Base-by-base conservation (phyloP, 352 stramenopile genomes). In the Globisporangium barbulae region DNA sequence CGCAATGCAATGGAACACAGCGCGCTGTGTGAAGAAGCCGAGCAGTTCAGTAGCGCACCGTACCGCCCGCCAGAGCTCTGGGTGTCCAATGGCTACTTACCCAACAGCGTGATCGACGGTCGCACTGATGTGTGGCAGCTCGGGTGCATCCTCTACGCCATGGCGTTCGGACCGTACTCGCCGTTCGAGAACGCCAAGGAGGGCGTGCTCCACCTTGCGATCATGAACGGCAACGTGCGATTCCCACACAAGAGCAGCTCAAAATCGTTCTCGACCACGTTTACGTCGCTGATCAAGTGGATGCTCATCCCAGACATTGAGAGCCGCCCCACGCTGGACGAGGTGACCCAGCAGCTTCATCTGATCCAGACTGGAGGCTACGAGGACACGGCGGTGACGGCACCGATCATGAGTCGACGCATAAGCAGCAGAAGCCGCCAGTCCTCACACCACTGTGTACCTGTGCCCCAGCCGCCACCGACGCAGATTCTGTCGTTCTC, bases 41-140 rank as follows among this genome's bases (percentile, higher is more conserved):
- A 86, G 31, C 73, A 72, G 44, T 79, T 90, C 67, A 96, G 86
- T 28, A 98, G 89, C 31, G 90, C 95, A 39, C 64, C 90, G 0
- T 98, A 97, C 71, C 87, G 93, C 49, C 85, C 93, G 0, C 93
- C 94, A 0, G 94, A 98, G 81, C 72, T 98, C 12, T 98, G 93
- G 76, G 79, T 94, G 7, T 75, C 79, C 15, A 63, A 67, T 10
- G 63, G 53, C 13, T 66, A 56, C 6, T 47, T 54, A 1, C 44
- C 73, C 1, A 58, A 72, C 33, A 65, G 65, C 5, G 35, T 71
- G 2, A 21, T 95, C 7, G 78, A 87, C 45, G 85, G 83, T 15
- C 84, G 83, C 17, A 76, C 87, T 0, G 93, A 98, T 68, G 88
- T 98, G 28, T 98, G 92, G 92, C 83, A 78, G 42, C 81, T 98